A percentile compares a stretch with the other conserved stretches of the same genome.
These are phyloP conservation scores for Aschersonia sp. DNA, from an alignment of 2,329 filamentous ascomycete species.

Conservation along the genomic window DNA sequence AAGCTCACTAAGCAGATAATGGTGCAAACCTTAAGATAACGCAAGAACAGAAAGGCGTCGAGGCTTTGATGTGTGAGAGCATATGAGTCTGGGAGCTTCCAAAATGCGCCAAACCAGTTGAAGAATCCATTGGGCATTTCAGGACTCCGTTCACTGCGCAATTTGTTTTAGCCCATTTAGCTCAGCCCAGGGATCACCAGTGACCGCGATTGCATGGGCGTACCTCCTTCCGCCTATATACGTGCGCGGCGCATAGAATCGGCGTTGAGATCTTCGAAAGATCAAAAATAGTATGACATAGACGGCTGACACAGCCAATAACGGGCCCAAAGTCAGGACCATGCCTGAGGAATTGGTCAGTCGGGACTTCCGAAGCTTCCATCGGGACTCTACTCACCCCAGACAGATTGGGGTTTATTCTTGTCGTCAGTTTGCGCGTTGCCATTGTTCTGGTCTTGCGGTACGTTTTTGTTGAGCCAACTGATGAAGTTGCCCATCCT, in stretches of 20 bases:
- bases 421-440: slow-evolving; percentile 2
- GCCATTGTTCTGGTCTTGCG: slow-evolving; percentile 10
- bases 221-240: slow-evolving; percentile 36
- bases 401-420: slow-evolving; percentile 18
- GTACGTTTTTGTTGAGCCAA: slow-evolving; percentile 20
- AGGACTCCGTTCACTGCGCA: slow-evolving; percentile 37
- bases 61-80: slow-evolving; percentile 76
- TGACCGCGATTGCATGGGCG: slow-evolving; percentile 8
- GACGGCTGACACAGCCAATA: slow-evolving; percentile 30
- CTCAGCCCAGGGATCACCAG: background rate
- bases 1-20: slow-evolving; percentile 70
- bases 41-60: slow-evolving; percentile 77
- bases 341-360: slow-evolving; percentile 15
- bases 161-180: background rate
- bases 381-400: slow-evolving; percentile 12
- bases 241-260: slow-evolving; percentile 42
- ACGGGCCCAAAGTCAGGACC: slow-evolving; percentile 38
- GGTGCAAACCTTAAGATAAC: slow-evolving; percentile 65
- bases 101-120: slow-evolving; percentile 48
- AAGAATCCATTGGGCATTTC: slow-evolving; percentile 40
- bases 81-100: slow-evolving; percentile 56
- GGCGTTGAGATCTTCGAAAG: slow-evolving; percentile 29
- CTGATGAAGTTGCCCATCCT: slow-evolving; percentile 23
- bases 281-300: slow-evolving; percentile 38
- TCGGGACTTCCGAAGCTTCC: background rate